phyloP scores from a whole-genome alignment of 805 yeast genomes.

The Kazachstania martiniae region DNA sequence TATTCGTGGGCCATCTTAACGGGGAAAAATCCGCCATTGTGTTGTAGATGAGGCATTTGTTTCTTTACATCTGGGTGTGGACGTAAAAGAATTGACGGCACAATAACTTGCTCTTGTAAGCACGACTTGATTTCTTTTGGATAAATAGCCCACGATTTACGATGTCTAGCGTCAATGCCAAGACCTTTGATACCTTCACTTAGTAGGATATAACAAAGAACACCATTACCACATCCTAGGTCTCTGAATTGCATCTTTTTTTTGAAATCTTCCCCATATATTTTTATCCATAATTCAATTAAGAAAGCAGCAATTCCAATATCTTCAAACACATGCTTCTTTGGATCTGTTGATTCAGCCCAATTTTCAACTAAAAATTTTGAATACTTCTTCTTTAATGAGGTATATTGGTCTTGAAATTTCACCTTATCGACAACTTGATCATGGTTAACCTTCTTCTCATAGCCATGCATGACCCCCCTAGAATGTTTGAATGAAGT shows the following conservation, averaged over 20 bases:
- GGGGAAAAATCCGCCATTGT: conserved; percentile 45
- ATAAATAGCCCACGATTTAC: conserved; percentile 79
- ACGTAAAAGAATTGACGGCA: conserved; percentile 64
- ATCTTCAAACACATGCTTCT: conserved; percentile 93
- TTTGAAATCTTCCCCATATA: conserved; percentile 31
- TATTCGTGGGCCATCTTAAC: conserved; percentile 30
- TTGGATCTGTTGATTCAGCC: conserved; percentile 92
- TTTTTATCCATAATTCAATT: conserved; percentile 70
- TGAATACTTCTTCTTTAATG: conserved; percentile 74
- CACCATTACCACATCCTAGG: conserved; percentile 92
- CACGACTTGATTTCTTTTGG: conserved; percentile 50
- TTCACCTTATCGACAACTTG: conserved; percentile 68
- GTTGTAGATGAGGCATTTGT: conserved; percentile 42
- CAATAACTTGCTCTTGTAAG: conserved; percentile 65
- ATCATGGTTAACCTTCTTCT: conserved; percentile 83
- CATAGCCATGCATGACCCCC: conserved; percentile 78
- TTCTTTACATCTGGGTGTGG: conserved; percentile 55
- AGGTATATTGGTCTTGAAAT: conserved; percentile 74
- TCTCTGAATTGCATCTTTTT: conserved; percentile 58
- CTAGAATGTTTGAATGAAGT: conserved; percentile 76
- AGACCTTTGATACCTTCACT: conserved; percentile 73
- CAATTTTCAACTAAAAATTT: conserved; percentile 64
- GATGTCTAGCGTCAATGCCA: conserved; percentile 82
- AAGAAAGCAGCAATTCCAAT: conserved; percentile 90
- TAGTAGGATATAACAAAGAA: conserved; percentile 61